Evolutionary conservation across 2,329 filamentous ascomycete species (phyloP), one percentile per base, ranked within the genome.

Genomic region (Cordyceps militaris): DNA sequence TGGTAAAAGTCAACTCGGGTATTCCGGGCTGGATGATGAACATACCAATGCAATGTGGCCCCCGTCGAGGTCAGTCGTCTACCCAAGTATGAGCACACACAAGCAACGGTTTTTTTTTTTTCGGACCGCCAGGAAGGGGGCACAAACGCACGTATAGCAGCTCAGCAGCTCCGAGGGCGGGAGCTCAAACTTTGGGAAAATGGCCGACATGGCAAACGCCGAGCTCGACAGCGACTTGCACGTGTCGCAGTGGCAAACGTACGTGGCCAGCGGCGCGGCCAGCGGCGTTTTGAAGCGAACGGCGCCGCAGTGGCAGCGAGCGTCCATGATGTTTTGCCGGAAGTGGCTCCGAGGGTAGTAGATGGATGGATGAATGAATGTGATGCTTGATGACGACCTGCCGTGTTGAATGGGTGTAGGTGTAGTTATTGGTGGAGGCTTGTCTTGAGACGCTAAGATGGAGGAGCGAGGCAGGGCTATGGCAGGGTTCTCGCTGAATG

Each of bases 211-310:
- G 28, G 85, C 86, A 69, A 86, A 88, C 1, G 86, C 84, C 8
- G 83, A 85, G 56, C 81, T 76, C 30, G 83, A 83, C 72, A 88
- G 86, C 58, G 80, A 77, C 49, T 82, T 79, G 69, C 86, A 89
- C 66, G 85, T 79, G 57, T 75, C 71, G 69, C 87, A 89, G 72
- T 89, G 87, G 71, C 86, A 89, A 66, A 88, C 83, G 69, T 86
- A 89, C 52, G 88, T 73, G n/a, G 79, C 80, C 44, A 87, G 71
- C 0, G 86, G 86, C 58, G 79, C 74, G 3, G 76, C 69, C 1
- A 79, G 71, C 1, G 86, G 84, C 30, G 85, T 87, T 61, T 74
- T 80, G 74, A 89, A 89, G 38, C 67, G 66, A 55, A 88, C 77
- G 16, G 78, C 71, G 54, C 83, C 82, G 73, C 87, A 90, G 68